Percentiles rank a stretch among this genome's conserved stretches.
These are phyloP conservation scores for Colletotrichum eremochloae DNA, from an alignment of 2,329 filamentous ascomycete species.

Conservation along the genomic window DNA sequence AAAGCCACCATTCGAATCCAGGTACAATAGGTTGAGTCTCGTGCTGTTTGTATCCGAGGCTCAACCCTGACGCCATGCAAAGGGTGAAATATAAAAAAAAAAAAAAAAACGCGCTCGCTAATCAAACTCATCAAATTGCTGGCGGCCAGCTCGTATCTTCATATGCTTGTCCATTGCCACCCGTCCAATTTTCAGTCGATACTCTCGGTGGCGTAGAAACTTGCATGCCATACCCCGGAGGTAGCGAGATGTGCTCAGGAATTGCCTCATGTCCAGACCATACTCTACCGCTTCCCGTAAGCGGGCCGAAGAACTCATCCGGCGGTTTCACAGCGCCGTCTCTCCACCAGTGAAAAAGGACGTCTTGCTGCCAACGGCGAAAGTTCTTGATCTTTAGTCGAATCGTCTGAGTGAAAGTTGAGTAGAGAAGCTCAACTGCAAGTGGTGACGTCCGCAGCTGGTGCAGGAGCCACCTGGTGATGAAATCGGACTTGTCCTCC, in stretches of 20 bases:
- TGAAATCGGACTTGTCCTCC: constrained; percentile 59
- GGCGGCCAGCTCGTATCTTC: constrained; percentile 9
- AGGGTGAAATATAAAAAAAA: neutral
- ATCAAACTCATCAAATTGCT: neutral
- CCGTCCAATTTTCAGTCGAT: constrained; percentile 3
- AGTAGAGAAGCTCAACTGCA: constrained; percentile 59
- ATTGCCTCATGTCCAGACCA: neutral
- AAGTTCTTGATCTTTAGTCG: constrained; percentile 51
- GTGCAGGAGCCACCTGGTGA: constrained; percentile 68
- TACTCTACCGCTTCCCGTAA: constrained; percentile 28
- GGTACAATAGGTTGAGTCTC: neutral
- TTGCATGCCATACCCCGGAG: neutral
- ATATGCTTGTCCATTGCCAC: neutral
- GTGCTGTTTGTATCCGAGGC: constrained; percentile 6
- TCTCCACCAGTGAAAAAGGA: constrained; percentile 55
- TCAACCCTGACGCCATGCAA: neutral
- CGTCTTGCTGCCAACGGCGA: constrained; percentile 54
- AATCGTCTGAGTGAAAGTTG: constrained; percentile 51
- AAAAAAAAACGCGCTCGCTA: neutral
- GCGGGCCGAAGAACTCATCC: constrained; percentile 27
- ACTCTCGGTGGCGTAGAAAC: neutral
- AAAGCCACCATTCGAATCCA: constrained; percentile 9
- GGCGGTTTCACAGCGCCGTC: constrained; percentile 43
- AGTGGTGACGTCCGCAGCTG: constrained; percentile 62
- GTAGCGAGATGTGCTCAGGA: constrained; percentile 1